Evolutionary conservation across 345 rosid genomes (phyloP).

Genomic region (Bruguiera sexangula): DNA sequence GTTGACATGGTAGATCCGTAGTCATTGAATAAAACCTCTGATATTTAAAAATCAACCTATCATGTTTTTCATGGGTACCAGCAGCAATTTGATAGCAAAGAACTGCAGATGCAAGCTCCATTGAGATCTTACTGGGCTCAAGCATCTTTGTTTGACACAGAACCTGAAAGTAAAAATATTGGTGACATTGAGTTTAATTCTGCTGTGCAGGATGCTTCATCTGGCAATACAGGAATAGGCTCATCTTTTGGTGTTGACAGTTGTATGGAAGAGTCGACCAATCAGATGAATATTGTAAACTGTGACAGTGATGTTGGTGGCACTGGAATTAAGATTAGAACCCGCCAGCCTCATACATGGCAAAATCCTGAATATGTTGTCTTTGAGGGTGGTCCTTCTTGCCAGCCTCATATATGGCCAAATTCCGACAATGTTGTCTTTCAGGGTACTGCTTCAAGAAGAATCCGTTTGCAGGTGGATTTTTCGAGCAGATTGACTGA

Average conservation of each 20-base stretch:
- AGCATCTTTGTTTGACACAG: constrained; percentile 18
- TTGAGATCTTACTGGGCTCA: constrained; percentile 26
- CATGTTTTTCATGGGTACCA: constrained; percentile 17
- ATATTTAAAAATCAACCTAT: no score
- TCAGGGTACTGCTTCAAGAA: constrained; percentile 67
- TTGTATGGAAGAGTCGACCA: constrained; percentile 31
- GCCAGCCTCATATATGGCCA: constrained; percentile 32
- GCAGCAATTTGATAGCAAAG: constrained; percentile 27
- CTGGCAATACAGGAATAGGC: constrained; percentile 32
- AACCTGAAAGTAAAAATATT: constrained; percentile 22
- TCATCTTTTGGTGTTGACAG: constrained; percentile 32
- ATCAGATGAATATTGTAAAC: constrained; percentile 32
- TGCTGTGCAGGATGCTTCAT: constrained; percentile 34
- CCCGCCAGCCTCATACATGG: constrained; percentile 36
- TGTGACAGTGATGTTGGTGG: constrained; percentile 21
- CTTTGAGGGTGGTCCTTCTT: constrained; percentile 34
- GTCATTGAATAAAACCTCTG: not conserved
- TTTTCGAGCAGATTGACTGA: not conserved
- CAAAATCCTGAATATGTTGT: constrained; percentile 22
- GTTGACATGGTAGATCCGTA: not conserved
- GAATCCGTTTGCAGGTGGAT: constrained; percentile 46
- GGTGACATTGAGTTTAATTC: constrained; percentile 18
- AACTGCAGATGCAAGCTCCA: constrained; percentile 37
- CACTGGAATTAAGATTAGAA: constrained; percentile 51
- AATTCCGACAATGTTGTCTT: constrained; percentile 20